These are phyloP conservation scores for Penicillium lividum DNA, from an alignment of 495 filamentous ascomycete genomes.

Conservation along the genomic window DNA sequence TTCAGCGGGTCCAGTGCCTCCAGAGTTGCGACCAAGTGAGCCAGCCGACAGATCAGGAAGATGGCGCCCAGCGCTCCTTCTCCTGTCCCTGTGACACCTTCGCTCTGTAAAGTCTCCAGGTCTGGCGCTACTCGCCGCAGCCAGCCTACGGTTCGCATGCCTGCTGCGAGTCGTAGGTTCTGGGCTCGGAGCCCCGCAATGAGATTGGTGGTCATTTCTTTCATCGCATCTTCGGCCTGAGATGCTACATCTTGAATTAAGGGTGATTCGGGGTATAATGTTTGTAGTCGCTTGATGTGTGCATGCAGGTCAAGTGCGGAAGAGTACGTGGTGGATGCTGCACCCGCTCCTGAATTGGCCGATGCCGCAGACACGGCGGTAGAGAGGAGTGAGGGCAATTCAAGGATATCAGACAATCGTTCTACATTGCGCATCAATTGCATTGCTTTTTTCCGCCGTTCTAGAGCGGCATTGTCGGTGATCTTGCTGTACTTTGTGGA, in stretches of 20 bases:
- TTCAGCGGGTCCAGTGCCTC: slow-evolving; percentile 83
- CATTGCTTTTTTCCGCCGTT: slow-evolving; percentile 75
- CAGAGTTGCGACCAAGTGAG: slow-evolving; percentile 76
- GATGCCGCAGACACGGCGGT: slow-evolving; percentile 67
- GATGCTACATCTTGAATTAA: slow-evolving; percentile 70
- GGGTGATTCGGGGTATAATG: slow-evolving; percentile 75
- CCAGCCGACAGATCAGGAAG: slow-evolving; percentile 83
- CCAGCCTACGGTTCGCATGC: slow-evolving; percentile 91
- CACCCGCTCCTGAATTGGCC: slow-evolving; percentile 45
- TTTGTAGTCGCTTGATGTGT: slow-evolving; percentile 87
- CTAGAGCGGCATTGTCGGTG: slow-evolving; percentile 72
- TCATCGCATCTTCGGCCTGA: slow-evolving; percentile 87
- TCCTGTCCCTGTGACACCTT: slow-evolving; percentile 44
- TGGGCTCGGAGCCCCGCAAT: slow-evolving; percentile 74
- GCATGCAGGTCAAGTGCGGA: slow-evolving; percentile 88
- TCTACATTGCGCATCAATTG: slow-evolving; percentile 89
- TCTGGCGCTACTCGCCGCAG: slow-evolving; percentile 85
- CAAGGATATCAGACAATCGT: slow-evolving; percentile 84
- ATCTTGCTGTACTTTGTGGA: slow-evolving; percentile 77
- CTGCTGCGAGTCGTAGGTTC: slow-evolving; percentile 83
- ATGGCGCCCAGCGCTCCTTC: slow-evolving; percentile 74
- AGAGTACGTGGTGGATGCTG: slow-evolving; percentile 75
- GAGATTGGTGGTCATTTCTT: slow-evolving; percentile 82
- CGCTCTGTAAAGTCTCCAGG: slow-evolving; percentile 53
- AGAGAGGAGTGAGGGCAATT: slow-evolving; percentile 83